phyloP scores from a whole-genome alignment of 2,329 filamentous ascomycete species.

The Pestalotiopsis sp. region DNA sequence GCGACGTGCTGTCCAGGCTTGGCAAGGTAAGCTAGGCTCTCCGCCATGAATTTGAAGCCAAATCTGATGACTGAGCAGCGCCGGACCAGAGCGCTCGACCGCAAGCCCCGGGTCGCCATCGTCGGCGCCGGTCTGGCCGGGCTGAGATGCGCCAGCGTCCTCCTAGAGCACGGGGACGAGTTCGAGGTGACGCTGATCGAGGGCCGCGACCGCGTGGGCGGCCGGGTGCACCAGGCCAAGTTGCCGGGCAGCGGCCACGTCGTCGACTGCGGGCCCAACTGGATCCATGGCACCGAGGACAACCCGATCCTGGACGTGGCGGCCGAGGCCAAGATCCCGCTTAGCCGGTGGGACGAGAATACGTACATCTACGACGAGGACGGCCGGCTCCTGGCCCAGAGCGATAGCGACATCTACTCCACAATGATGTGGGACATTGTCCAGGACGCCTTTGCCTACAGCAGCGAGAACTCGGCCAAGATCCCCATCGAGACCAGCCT shows the following conservation, averaged over 20 bases:
- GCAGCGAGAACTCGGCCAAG: conserved; percentile 55
- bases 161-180: conserved; percentile 63
- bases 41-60: conserved; percentile 1
- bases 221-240: conserved; percentile 57
- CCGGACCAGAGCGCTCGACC: conserved; percentile 24
- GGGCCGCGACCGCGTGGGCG: conserved; percentile 67
- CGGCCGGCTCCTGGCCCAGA: conserved; percentile 50
- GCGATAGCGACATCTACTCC: conserved; percentile 48
- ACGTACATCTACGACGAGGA: conserved; percentile 59
- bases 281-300: conserved; percentile 73
- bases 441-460: conserved; percentile 66
- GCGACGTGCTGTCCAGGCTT: conserved; percentile 32
- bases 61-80: conserved; percentile 19
- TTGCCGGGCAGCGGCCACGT: conserved; percentile 43
- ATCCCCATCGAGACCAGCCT: conserved; percentile 52
- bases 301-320: conserved; percentile 73
- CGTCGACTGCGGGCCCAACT: conserved; percentile 72
- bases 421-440: conserved; percentile 69
- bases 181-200: conserved; percentile 71
- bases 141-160: conserved; percentile 69
- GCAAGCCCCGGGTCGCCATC: conserved; percentile 61
- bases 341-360: conserved; percentile 50
- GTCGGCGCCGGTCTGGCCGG: conserved; percentile 72
- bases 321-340: conserved; percentile 56
- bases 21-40: conserved; percentile 35